Evolutionary conservation across 2,329 filamentous ascomycete species (phyloP).

Genomic region (Colletotrichum eleusines): DNA sequence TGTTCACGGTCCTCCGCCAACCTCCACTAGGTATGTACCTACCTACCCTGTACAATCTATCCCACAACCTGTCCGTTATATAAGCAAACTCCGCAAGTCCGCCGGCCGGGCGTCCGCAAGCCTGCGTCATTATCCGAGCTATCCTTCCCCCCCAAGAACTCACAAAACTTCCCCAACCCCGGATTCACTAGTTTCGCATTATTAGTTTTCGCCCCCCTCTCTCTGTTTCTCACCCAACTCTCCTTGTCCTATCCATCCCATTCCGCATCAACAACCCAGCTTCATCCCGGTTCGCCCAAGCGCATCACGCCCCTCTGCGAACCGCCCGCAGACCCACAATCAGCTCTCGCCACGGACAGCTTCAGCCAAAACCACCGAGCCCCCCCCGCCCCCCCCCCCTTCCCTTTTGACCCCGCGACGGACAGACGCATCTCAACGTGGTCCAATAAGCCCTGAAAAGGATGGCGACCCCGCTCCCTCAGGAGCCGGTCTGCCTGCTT

Average conservation of each 20-base stretch:
- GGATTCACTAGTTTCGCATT: constrained; percentile 1
- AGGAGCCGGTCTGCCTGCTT: constrained; percentile 15
- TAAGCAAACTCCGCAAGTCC: constrained; percentile 9
- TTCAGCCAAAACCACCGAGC: neutral
- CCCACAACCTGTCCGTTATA: neutral
- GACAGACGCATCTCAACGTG: neutral
- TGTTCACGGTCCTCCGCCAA: neutral
- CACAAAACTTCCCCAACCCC: neutral
- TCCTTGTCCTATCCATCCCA: neutral
- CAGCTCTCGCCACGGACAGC: constrained; percentile 2
- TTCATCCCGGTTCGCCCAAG: constrained; percentile 19
- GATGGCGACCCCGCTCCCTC: constrained; percentile 7
- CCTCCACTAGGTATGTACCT: neutral
- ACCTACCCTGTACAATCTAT: too few relatives aligned
- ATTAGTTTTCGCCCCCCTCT: too few relatives aligned
- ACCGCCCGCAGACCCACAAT: constrained; percentile 8
- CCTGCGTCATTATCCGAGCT: neutral
- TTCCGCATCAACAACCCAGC: neutral
- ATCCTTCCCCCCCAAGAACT: neutral
- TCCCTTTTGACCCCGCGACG: neutral
- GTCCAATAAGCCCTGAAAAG: neutral
- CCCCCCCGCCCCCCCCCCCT: too few relatives aligned
- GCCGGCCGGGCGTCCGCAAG: neutral
- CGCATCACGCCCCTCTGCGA: neutral
- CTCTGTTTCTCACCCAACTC: neutral